Evolutionary conservation across 331 rosid genomes (phyloP).

Genomic region (Acacia pycnantha): DNA sequence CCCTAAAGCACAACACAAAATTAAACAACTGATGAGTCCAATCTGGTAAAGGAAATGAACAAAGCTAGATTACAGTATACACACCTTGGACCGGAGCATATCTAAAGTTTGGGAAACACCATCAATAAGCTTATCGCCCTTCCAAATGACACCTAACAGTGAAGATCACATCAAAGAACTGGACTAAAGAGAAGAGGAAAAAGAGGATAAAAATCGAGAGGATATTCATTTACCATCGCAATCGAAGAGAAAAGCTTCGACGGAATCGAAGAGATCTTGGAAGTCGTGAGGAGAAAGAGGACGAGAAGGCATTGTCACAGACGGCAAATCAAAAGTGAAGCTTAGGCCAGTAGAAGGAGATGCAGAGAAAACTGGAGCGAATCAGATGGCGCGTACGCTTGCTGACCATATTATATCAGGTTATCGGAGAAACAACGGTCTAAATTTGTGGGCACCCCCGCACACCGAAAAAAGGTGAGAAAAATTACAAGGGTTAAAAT

Average conservation of each 20-base stretch:
- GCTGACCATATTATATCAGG: not conserved
- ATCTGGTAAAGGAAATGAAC: not conserved
- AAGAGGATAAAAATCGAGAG: not conserved
- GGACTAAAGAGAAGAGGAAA: not conserved
- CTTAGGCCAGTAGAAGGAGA: not conserved
- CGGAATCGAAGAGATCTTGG: constrained; percentile 55
- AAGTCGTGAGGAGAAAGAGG: constrained; percentile 46
- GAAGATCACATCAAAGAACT: not conserved
- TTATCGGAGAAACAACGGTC: not conserved
- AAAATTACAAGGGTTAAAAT: too few species aligned
- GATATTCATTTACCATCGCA: constrained; percentile 56
- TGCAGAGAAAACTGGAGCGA: not conserved
- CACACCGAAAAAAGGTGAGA: too few species aligned
- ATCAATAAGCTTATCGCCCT: constrained; percentile 70
- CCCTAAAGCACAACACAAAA: constrained; percentile 36
- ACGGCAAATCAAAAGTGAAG: constrained; percentile 5
- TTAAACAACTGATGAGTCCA: not conserved
- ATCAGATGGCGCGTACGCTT: not conserved
- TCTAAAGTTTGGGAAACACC: constrained; percentile 70
- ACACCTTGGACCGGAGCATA: constrained; percentile 75
- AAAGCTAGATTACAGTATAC: not conserved
- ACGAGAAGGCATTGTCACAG: constrained; percentile 20
- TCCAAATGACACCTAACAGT: constrained; percentile 82
- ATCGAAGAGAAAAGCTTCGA: constrained; percentile 84
- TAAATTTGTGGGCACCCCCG: not conserved